Percentiles rank a stretch among this genome's conserved stretches.
phyloP scores from a whole-genome alignment of 2,329 filamentous ascomycete species.

The Sordariomycetes sp. region DNA sequence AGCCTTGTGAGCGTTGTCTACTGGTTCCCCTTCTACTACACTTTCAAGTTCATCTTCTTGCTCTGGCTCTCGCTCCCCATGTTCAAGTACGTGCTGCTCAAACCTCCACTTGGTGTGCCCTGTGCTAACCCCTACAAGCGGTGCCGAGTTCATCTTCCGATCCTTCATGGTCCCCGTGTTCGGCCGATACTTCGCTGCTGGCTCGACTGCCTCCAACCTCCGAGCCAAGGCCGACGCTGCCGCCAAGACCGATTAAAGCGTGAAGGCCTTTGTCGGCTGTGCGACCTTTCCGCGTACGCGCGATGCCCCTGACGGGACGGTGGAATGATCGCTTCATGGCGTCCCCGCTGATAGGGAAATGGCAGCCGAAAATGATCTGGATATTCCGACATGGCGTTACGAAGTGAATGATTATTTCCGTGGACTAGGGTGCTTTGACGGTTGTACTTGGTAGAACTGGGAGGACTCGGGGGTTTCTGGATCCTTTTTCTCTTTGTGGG shows the following conservation, averaged over 20 bases:
- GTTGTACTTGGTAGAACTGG: not conserved
- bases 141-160: slow-evolving; percentile 92
- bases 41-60: slow-evolving; percentile 97
- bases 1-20: slow-evolving; percentile 76
- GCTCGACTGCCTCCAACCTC: slow-evolving; percentile 75
- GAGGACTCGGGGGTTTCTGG: not conserved
- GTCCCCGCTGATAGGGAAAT: not conserved
- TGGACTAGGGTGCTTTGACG: not conserved
- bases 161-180: slow-evolving; percentile 89
- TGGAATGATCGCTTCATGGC: not conserved
- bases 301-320: not conserved
- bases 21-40: slow-evolving; percentile 99
- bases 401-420: not conserved
- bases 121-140: slow-evolving; percentile 40
- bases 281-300: not conserved
- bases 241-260: slow-evolving; percentile 55
- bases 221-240: slow-evolving; percentile 76
- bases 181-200: slow-evolving; percentile 73
- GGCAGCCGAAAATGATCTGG: not conserved
- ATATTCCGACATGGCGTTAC: not conserved
- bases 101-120: not conserved
- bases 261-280: not conserved
- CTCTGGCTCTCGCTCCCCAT: slow-evolving; percentile 96
- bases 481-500: not conserved
- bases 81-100: slow-evolving; percentile 62